Percentiles rank a stretch among this genome's conserved stretches.
Conservation (phyloP, 106 monocot species). For the Acanthochlamys bracteata region DNA sequence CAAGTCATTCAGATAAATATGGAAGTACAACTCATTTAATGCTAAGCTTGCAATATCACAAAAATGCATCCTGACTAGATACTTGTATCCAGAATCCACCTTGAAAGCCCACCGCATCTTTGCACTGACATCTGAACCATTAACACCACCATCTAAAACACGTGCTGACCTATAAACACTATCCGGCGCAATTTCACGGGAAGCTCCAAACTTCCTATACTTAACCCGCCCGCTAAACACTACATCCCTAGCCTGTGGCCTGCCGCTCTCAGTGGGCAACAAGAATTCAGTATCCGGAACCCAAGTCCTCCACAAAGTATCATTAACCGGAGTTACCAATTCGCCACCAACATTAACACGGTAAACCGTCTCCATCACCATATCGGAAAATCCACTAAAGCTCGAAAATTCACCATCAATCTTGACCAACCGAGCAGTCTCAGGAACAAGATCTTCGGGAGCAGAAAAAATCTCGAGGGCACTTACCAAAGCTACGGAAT, state of each 20-base stretch:
- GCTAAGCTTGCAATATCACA: slow-evolving; percentile 83
- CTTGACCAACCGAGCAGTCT: slow-evolving; percentile 32
- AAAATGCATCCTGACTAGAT: slow-evolving; percentile 83
- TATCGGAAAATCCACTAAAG: slow-evolving; percentile 31
- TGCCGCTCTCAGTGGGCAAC: slow-evolving; percentile 14
- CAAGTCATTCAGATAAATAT: slow-evolving; percentile 66
- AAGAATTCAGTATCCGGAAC: slow-evolving; percentile 36
- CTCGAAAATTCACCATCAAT: slow-evolving; percentile 13
- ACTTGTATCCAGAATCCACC: slow-evolving; percentile 41
- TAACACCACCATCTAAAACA: slow-evolving; percentile 9
- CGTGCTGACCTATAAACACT: slow-evolving; percentile 63
- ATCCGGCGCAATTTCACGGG: slow-evolving; percentile 72
- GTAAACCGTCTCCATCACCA: slow-evolving; percentile 50
- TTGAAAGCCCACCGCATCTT: slow-evolving; percentile 73
- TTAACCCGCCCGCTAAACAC: slow-evolving; percentile 51
- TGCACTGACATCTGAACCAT: slow-evolving; percentile 7
- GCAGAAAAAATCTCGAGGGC: slow-evolving; percentile 83
- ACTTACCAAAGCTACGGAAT: slow-evolving; percentile 62
- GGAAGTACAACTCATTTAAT: slow-evolving; percentile 65
- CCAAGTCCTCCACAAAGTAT: slow-evolving; percentile 91
- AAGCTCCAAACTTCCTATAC: slow-evolving; percentile 51
- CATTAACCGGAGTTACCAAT: slow-evolving; percentile 83
- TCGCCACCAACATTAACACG: slow-evolving; percentile 73
- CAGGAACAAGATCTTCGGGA: slow-evolving; percentile 42
- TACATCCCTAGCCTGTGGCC: slow-evolving; percentile 5